Evolutionary conservation across 257 asterid species (phyloP), one percentile per base, ranked within the genome.

Genomic region (Solanum rostratum): DNA sequence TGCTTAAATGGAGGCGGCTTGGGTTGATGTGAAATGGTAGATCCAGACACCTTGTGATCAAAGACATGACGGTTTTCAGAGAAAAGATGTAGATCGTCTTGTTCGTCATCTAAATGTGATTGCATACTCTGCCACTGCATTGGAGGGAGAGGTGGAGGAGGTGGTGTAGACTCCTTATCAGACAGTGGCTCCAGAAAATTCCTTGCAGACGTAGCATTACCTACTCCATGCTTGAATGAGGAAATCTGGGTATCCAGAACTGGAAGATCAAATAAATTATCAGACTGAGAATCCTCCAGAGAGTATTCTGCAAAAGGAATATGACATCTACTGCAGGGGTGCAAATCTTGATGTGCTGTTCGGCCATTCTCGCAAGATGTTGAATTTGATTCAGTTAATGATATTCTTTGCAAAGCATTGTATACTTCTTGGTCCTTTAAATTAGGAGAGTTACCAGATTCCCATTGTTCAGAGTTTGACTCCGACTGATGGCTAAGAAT

Each of bases 391-490:
- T 91, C 98, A 3, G 91, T 84, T 88, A 93, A 84, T n/a, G 97
- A 93, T 87, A 93, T 89, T 89, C 92, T 85, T 60, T 89, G 89
- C 53, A 97, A 89, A 68, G 93, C 86, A 88, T 92, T 95, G 85
- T 91, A 95, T 79, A 94, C 78, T 82, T 92, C 95, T 16, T 52
- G 92, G 86, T 97, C 92, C 91, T 94, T 90, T 89, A 87, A 55
- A 85, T 88, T 91, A 54, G 96, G 92, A 85, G 98, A 90, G 82
- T 89, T 97, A 68, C 92, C 90, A 27, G 93, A 88, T 84, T 95
- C 98, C 98, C 98, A 97, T 81, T 86, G 92, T 88, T 94, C 98
- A 27, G 98, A 94, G 90, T 93, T 92, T 29, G 95, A 93, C 62
- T 94, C 97, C 2, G 95, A 93, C 85, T 68, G 93, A 87, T 83